Conservation (phyloP, 805 yeast species). For the Peterozyma toletana region DNA sequence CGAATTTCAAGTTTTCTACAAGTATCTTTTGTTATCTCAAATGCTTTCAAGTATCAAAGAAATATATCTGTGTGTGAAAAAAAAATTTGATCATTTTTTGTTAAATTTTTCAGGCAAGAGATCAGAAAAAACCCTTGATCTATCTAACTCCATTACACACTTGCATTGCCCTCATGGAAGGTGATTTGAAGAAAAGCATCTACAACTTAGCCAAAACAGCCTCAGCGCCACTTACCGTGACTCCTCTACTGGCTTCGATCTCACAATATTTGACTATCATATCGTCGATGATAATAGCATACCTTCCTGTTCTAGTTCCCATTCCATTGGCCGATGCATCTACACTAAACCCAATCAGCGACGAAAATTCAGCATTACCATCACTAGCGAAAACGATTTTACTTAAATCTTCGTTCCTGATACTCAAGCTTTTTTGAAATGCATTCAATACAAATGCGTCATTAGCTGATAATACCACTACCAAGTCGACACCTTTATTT, state of each 20-base stretch:
- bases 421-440: slow-evolving; percentile 49
- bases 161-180: too few relatives aligned
- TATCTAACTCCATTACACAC: too few relatives aligned
- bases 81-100: too few relatives aligned
- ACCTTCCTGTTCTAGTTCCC: background rate
- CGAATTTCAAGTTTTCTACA: too few relatives aligned
- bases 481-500: slow-evolving; percentile 54
- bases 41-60: too few relatives aligned
- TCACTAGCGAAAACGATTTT: slow-evolving; percentile 57
- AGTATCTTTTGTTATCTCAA: too few relatives aligned
- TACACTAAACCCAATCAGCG: background rate
- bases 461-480: slow-evolving; percentile 59
- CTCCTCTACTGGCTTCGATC: background rate
- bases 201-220: background rate
- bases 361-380: background rate
- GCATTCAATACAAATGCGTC: slow-evolving; percentile 68
- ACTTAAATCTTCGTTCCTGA: slow-evolving; percentile 16
- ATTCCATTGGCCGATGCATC: background rate
- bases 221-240: background rate
- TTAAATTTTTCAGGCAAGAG: too few relatives aligned
- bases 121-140: too few relatives aligned
- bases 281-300: background rate
- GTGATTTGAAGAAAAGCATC: too few relatives aligned
- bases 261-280: background rate
- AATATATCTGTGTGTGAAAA: too few relatives aligned